Conservation (phyloP, 176 grass and related monocot species). For the Saccharum spontaneum region DNA sequence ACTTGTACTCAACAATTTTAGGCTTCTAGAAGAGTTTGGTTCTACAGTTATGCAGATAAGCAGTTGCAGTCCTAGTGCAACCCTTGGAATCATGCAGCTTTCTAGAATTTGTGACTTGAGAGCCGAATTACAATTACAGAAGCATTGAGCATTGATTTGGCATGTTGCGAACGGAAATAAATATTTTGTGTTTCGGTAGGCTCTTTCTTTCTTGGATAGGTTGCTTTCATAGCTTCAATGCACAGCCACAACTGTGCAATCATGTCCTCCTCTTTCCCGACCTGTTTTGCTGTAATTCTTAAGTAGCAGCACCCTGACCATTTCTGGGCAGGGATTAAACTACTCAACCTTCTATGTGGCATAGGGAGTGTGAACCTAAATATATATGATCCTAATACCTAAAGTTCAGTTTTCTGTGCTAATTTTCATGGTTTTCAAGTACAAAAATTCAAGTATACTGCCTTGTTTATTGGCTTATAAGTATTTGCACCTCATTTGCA, state of each 20-base stretch:
- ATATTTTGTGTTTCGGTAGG: neutral
- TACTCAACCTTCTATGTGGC: neutral
- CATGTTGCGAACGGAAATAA: neutral
- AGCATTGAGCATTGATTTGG: neutral
- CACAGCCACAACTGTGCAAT: neutral
- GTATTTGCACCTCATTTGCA: slow-evolving; percentile 31
- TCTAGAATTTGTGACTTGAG: neutral
- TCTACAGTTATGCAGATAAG: neutral
- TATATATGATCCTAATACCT: neutral
- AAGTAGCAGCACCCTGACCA: neutral
- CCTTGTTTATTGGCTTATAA: neutral
- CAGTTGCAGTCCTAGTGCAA: neutral
- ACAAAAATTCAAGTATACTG: neutral
- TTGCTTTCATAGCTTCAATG: slow-evolving; percentile 7
- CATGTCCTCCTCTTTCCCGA: neutral
- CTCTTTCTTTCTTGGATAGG: neutral
- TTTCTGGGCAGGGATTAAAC: neutral
- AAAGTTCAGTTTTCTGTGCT: neutral
- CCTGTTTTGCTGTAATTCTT: neutral
- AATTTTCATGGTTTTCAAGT: neutral
- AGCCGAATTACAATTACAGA: neutral
- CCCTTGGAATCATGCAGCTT: neutral
- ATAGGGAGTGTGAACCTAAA: neutral
- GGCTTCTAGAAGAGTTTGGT: neutral
- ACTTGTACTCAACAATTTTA: neutral